A percentile compares a stretch with the other conserved stretches of the same genome.
These are phyloP conservation scores for Rhododendron henanense DNA, from an alignment of 148 eudicot genomes.

Conservation along the genomic window DNA sequence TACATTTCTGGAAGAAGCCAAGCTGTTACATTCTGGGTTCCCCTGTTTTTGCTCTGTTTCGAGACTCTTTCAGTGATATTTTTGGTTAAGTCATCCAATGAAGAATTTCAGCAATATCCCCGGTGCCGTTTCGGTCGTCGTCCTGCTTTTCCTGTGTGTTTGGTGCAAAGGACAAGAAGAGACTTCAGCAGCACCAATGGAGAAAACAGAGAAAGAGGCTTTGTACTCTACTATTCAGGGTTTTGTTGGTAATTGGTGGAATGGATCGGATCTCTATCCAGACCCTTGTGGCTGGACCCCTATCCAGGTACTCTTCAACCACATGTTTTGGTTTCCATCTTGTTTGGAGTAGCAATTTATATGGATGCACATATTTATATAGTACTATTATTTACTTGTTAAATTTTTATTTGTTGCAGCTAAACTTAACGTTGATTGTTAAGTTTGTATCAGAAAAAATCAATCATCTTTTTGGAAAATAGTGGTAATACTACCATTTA, in stretches of 20 bases:
- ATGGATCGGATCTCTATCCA: constrained; percentile 86
- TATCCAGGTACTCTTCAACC: constrained; percentile 50
- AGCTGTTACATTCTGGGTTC: neutral
- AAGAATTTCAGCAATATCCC: constrained; percentile 10
- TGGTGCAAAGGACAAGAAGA: constrained; percentile 43
- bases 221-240: constrained; percentile 75
- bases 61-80: constrained; percentile 2
- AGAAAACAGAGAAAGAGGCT: constrained; percentile 57
- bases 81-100: constrained; percentile 21
- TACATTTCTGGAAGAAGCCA: neutral
- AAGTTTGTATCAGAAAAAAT: neutral
- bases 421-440: neutral
- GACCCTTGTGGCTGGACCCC: constrained; percentile 99
- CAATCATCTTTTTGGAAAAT: neutral
- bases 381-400: neutral
- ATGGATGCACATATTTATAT: neutral
- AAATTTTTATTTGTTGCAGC: neutral
- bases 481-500: neutral
- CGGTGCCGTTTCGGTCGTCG: constrained; percentile 16
- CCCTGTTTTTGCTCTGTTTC: constrained; percentile 12
- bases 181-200: constrained; percentile 46
- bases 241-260: constrained; percentile 80
- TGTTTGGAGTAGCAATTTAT: neutral
- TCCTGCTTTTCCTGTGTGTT: constrained; percentile 22
- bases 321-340: neutral